A percentile compares a stretch with the other conserved stretches of the same genome.
phyloP scores from a whole-genome alignment of 2,329 filamentous ascomycete species.

The Scedosporium dehoogii region DNA sequence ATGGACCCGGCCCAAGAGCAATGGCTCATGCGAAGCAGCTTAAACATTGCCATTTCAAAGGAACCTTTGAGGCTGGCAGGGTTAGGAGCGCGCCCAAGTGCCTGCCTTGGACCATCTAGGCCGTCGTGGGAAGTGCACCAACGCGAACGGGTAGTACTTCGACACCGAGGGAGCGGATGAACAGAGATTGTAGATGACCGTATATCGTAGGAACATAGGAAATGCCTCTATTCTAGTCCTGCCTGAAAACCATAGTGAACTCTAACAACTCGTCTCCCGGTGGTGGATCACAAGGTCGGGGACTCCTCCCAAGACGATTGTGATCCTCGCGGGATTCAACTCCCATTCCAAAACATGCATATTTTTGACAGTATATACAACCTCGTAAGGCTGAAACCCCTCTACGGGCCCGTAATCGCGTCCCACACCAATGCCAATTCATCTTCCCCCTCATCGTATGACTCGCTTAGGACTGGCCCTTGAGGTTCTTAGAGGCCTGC shows the following conservation, averaged over 20 bases:
- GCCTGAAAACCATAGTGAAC: not conserved
- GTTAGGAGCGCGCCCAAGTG: not conserved
- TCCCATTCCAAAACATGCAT: not conserved
- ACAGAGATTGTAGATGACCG: not conserved
- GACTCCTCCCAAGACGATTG: not conserved
- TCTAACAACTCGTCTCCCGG: not conserved
- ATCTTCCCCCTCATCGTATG: not conserved
- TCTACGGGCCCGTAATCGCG: not conserved
- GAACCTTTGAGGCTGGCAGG: not conserved
- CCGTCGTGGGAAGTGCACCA: too few species aligned
- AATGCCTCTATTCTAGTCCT: slow-evolving; percentile 1
- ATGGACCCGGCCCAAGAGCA: too few species aligned
- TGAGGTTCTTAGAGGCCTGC: slow-evolving; percentile 48
- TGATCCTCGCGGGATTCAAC: not conserved
- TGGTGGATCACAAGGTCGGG: not conserved
- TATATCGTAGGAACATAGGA: not conserved
- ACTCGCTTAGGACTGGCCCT: slow-evolving; percentile 27
- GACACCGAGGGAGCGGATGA: not conserved
- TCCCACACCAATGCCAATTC: not conserved
- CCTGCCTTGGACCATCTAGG: too few species aligned
- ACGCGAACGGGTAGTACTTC: not conserved
- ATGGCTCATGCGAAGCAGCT: too few species aligned
- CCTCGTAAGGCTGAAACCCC: not conserved
- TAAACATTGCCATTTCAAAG: too few species aligned
- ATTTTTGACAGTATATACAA: not conserved